Evolutionary conservation across 192 early-diverging fungal genomes (phyloP).

Genomic region (Lobosporangium transversale): DNA sequence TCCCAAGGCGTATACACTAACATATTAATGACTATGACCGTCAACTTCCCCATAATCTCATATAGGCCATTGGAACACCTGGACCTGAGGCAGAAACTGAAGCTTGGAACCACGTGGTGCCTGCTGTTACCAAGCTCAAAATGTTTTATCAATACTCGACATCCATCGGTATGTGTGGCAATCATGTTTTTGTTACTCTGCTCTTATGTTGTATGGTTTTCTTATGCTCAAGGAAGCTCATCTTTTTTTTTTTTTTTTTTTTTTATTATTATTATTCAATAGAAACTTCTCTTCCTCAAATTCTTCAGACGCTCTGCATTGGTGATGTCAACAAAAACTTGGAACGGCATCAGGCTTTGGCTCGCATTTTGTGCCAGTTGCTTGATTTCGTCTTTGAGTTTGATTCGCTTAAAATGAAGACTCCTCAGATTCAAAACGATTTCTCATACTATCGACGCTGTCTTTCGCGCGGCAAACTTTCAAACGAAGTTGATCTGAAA

Average conservation of each 20-base stretch:
- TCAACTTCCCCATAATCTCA: too few species aligned
- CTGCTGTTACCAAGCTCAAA: constrained; percentile 80
- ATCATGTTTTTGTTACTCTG: neutral
- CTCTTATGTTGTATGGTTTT: constrained; percentile 4
- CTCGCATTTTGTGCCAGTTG: constrained; percentile 83
- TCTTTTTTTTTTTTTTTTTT: neutral
- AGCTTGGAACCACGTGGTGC: constrained; percentile 87
- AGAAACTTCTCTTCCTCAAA: constrained; percentile 71
- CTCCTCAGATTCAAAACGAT: constrained; percentile 93
- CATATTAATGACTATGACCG: too few species aligned
- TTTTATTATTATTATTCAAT: constrained; percentile 4
- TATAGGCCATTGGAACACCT: constrained; percentile 88
- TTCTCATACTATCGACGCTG: constrained; percentile 97
- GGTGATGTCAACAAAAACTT: constrained; percentile 73
- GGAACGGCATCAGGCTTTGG: constrained; percentile 80
- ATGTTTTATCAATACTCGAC: constrained; percentile 85
- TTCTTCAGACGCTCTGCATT: constrained; percentile 74
- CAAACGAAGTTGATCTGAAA: constrained; percentile 69
- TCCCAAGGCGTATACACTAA: too few species aligned
- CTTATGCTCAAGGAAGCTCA: neutral
- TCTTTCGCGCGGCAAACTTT: constrained; percentile 78
- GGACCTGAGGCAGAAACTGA: constrained; percentile 85
- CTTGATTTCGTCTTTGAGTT: constrained; percentile 91
- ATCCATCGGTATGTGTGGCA: constrained; percentile 70
- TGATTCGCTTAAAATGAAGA: constrained; percentile 92